phyloP scores from a whole-genome alignment of 176 grass and related monocot species.

The Musa itinerans region DNA sequence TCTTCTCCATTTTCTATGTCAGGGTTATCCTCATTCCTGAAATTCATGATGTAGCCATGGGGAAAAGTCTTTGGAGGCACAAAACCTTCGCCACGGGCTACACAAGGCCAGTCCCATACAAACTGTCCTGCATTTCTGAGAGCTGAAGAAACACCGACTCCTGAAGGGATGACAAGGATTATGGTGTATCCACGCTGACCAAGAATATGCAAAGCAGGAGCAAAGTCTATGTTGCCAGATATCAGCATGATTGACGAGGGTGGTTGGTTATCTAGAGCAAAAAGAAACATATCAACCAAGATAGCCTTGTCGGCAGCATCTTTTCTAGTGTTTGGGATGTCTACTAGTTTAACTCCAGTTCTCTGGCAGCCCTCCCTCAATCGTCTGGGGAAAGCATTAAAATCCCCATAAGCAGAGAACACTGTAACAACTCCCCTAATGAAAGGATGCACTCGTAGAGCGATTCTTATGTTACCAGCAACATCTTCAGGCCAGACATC shows the following conservation, averaged over 20 bases:
- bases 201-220: constrained; percentile 77
- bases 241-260: constrained; percentile 79
- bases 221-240: constrained; percentile 72
- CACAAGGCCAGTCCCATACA: constrained; percentile 64
- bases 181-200: constrained; percentile 74
- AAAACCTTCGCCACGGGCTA: constrained; percentile 58
- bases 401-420: constrained; percentile 93
- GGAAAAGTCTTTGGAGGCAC: constrained; percentile 34
- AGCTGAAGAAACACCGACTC: constrained; percentile 56
- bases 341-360: constrained; percentile 79
- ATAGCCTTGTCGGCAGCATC: constrained; percentile 83
- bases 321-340: constrained; percentile 71
- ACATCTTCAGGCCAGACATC: constrained; percentile 84
- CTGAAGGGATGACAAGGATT: constrained; percentile 61
- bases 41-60: constrained; percentile 26
- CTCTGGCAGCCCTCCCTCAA: constrained; percentile 87
- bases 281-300: constrained; percentile 78
- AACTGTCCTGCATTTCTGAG: constrained; percentile 66
- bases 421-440: constrained; percentile 60
- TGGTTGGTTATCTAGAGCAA: constrained; percentile 66
- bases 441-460: constrained; percentile 64
- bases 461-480: constrained; percentile 72
- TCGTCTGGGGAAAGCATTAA: constrained; percentile 81
- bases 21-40: constrained; percentile 20
- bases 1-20: constrained; percentile 59